Evolutionary conservation across 2,329 filamentous ascomycete species (phyloP).

Genomic region (Venturia nashicola): DNA sequence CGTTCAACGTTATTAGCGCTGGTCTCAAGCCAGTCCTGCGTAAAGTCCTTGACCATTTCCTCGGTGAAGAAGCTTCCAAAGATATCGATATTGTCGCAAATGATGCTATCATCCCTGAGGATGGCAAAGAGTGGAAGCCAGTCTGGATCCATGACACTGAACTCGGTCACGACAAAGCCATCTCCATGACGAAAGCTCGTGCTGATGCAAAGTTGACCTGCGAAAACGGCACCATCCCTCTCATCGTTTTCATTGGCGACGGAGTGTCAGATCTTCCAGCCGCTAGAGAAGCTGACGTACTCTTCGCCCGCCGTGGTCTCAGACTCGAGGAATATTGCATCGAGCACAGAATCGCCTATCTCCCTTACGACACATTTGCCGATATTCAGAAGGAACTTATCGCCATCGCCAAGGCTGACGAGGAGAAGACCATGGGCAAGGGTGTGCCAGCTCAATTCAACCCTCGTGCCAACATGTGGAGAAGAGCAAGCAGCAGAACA

Average conservation of each 20-base stretch:
- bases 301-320: conserved; percentile 54
- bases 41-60: conserved; percentile 50
- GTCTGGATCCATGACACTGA: conserved; percentile 55
- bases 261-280: conserved; percentile 56
- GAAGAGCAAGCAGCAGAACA: conserved; percentile 35
- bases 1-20: conserved; percentile 58
- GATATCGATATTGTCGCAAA: conserved; percentile 58
- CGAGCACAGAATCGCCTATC: conserved; percentile 48
- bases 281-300: conserved; percentile 52
- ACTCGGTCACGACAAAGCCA: conserved; percentile 55
- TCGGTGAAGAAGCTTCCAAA: conserved; percentile 46
- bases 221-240: conserved; percentile 49
- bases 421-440: conserved; percentile 45
- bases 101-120: conserved; percentile 46
- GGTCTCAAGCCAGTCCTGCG: conserved; percentile 53
- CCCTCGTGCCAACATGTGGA: conserved; percentile 56
- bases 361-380: conserved; percentile 52
- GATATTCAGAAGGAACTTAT: conserved; percentile 51
- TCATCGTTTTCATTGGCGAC: conserved; percentile 60
- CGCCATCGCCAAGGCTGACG: conserved; percentile 46
- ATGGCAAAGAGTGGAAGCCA: conserved; percentile 46
- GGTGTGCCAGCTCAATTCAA: conserved; percentile 52
- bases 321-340: conserved; percentile 54
- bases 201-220: conserved; percentile 39
- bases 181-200: conserved; percentile 51